Evolutionary conservation across 108 stramenopile genomes (phyloP).

Genomic region (Aurantiochytrium sp.): DNA sequence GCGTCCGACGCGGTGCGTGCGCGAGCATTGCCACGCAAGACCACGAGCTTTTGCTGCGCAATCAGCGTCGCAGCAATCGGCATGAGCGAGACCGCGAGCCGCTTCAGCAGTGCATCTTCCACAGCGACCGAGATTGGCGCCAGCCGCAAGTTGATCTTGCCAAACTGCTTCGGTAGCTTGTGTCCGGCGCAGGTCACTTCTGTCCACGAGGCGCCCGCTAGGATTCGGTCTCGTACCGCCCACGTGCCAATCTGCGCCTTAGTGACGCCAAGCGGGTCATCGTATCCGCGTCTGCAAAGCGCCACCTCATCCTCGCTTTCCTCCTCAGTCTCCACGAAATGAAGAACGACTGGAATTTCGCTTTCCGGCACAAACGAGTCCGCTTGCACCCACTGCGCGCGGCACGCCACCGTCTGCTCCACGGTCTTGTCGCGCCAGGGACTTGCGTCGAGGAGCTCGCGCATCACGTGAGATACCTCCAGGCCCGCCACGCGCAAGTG

Average conservation of each 20-base stretch:
- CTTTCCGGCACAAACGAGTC: conserved; percentile 28
- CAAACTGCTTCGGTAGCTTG: not conserved
- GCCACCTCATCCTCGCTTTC: not conserved
- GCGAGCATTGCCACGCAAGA: not conserved
- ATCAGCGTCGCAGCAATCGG: conserved; percentile 12
- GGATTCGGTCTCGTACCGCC: not conserved
- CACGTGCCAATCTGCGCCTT: not conserved
- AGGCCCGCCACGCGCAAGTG: not conserved
- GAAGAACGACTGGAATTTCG: conserved; percentile 1
- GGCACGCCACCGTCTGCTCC: not conserved
- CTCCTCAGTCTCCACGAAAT: not conserved
- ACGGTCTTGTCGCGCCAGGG: not conserved
- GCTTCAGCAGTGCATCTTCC: not conserved
- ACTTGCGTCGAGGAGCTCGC: not conserved
- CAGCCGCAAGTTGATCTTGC: not conserved
- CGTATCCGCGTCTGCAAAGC: not conserved
- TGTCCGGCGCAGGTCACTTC: not conserved
- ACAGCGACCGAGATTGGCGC: not conserved
- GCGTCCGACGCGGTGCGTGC: too few relatives aligned
- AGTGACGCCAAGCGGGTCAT: not conserved
- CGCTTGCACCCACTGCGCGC: conserved; percentile 5
- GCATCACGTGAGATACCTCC: not conserved
- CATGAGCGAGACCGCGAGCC: not conserved
- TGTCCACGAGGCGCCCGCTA: not conserved
- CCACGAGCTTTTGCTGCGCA: not conserved